These are phyloP conservation scores for Benincasa hispida DNA, from an alignment of 306 rosid genomes.

Conservation along the genomic window DNA sequence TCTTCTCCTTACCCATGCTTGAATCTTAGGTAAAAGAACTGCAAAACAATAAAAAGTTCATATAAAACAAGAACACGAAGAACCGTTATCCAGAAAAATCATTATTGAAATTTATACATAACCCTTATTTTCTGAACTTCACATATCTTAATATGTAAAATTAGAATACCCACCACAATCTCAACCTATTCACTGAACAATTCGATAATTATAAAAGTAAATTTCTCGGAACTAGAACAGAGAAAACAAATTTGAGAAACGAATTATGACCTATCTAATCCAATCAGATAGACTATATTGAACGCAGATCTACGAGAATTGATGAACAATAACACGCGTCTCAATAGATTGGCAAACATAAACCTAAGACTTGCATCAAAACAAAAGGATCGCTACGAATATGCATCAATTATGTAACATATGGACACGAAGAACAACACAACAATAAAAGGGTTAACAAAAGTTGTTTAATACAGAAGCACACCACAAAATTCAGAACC, in stretches of 20 bases:
- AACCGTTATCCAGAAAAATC: background rate
- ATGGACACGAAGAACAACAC: background rate
- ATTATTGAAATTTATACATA: background rate
- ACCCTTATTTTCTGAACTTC: background rate
- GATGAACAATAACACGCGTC: background rate
- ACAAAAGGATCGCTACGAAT: background rate
- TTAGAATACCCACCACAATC: background rate
- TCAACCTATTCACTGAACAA: too few relatives aligned
- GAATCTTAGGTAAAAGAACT: background rate
- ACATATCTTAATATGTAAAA: background rate
- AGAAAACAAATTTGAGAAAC: background rate
- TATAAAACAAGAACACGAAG: background rate
- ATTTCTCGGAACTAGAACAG: background rate
- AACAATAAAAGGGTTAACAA: background rate
- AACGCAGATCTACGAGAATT: background rate
- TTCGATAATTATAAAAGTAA: background rate
- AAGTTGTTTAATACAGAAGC: background rate
- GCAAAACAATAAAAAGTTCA: background rate
- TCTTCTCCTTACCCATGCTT: conserved; percentile 76
- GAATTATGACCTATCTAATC: background rate
- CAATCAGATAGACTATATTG: background rate
- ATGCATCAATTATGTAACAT: background rate
- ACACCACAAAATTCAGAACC: background rate
- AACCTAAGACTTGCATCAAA: background rate
- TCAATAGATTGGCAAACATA: background rate